Evolutionary conservation across 1,139 yeast species (phyloP).

Genomic region (Geotrichum cucujoidarum): DNA sequence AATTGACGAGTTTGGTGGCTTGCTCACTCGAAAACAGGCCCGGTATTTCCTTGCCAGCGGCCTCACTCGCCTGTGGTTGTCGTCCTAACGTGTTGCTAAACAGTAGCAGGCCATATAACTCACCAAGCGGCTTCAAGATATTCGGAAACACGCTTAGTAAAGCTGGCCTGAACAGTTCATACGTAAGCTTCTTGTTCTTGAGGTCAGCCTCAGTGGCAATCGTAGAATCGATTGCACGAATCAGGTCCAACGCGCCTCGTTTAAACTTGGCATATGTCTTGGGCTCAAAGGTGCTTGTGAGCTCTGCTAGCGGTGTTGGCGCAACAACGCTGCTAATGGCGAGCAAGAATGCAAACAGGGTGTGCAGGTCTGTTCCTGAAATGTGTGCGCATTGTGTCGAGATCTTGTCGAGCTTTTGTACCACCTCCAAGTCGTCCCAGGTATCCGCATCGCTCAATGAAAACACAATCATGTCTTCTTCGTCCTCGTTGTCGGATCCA

Average conservation of each 20-base stretch:
- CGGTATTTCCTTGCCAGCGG: slow-evolving; percentile 1
- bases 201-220: slow-evolving; percentile 17
- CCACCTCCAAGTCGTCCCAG: slow-evolving; percentile 33
- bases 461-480: slow-evolving; percentile 25
- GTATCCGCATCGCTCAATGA: slow-evolving; percentile 24
- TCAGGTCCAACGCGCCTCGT: slow-evolving; percentile 21
- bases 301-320: slow-evolving; percentile 16
- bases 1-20: slow-evolving; percentile 38
- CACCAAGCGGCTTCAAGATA: slow-evolving; percentile 27
- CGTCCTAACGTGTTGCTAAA: slow-evolving; percentile 1
- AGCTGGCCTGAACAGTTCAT: slow-evolving; percentile 23
- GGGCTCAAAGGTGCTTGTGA: slow-evolving; percentile 18
- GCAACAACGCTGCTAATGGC: slow-evolving; percentile 24
- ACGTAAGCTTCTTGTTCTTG: slow-evolving; percentile 23
- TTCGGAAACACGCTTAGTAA: slow-evolving; percentile 25
- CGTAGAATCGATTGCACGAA: slow-evolving; percentile 22
- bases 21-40: slow-evolving; percentile 12
- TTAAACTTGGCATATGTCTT: slow-evolving; percentile 17
- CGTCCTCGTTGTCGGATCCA: slow-evolving; percentile 22
- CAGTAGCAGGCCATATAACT: slow-evolving; percentile 23
- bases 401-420: slow-evolving; percentile 23
- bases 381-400: slow-evolving; percentile 19
- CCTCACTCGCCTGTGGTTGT: not conserved
- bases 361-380: slow-evolving; percentile 26
- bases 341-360: slow-evolving; percentile 28